These are phyloP conservation scores for Limonomyces culmigenus DNA, from an alignment of 1,284 basidiomycete genomes.

Conservation along the genomic window DNA sequence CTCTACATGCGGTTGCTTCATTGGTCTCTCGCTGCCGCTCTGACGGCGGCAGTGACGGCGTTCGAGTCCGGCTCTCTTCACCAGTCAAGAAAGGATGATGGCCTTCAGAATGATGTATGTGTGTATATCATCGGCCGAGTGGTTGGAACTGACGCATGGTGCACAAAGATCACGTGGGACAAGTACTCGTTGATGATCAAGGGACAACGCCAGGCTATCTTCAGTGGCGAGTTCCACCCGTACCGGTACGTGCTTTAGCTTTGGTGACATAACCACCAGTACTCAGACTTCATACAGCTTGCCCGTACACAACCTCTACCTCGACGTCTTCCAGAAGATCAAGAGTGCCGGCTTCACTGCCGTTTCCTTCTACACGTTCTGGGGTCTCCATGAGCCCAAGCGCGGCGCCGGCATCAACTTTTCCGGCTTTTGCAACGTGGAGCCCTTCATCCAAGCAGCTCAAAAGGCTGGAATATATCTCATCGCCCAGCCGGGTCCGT, in stretches of 20 bases:
- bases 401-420: conserved; percentile 16
- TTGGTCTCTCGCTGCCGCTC: too few relatives aligned
- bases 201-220: conserved; percentile 24
- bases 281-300: too few relatives aligned
- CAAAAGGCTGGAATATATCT: conserved; percentile 47
- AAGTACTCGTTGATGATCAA: conserved; percentile 25
- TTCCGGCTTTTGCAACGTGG: conserved; percentile 10
- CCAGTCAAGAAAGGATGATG: too few relatives aligned
- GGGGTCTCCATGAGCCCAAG: conserved; percentile 26
- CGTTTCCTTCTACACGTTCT: conserved; percentile 27
- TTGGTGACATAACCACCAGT: too few relatives aligned
- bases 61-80: too few relatives aligned
- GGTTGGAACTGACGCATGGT: too few relatives aligned
- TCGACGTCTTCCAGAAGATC: conserved; percentile 26
- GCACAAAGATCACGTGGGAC: conserved; percentile 15
- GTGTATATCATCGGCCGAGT: too few relatives aligned
- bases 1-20: too few relatives aligned
- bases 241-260: too few relatives aligned
- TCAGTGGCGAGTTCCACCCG: conserved; percentile 24
- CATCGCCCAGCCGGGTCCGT: conserved; percentile 31
- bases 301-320: conserved; percentile 27
- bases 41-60: too few relatives aligned
- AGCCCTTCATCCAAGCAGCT: conserved; percentile 35
- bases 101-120: too few relatives aligned
- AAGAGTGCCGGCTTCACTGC: conserved; percentile 30